Percentiles rank a stretch among this genome's conserved stretches.
Conservation (phyloP, 495 filamentous ascomycete genomes). For the Hapsidospora chrysogenum region DNA sequence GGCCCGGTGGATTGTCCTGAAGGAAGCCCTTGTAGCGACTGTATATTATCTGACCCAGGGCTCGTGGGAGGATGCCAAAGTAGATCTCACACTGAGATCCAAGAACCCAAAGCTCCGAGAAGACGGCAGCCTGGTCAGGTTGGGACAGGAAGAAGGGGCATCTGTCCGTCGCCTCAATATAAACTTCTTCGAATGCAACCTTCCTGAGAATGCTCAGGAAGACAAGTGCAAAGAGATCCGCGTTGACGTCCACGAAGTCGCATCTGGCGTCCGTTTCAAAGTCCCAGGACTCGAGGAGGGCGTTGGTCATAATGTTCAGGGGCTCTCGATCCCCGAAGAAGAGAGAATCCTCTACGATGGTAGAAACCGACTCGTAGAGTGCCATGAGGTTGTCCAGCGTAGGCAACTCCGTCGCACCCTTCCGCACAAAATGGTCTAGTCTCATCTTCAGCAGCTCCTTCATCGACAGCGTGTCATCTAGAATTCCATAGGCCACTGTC, state of each 20-base stretch:
- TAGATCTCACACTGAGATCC: conserved; percentile 14
- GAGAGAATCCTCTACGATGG: neutral
- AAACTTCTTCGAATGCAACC: conserved; percentile 10
- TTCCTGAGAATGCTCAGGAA: conserved; percentile 11
- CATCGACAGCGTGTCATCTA: conserved; percentile 6
- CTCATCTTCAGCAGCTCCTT: conserved; percentile 5
- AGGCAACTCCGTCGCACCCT: conserved; percentile 1
- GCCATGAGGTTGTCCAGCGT: neutral
- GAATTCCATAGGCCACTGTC: conserved; percentile 6
- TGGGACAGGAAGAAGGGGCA: conserved; percentile 12
- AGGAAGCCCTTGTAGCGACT: conserved; percentile 7
- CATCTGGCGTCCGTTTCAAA: conserved; percentile 1
- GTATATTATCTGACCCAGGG: conserved; percentile 11
- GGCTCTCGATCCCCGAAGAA: neutral
- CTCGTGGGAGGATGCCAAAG: conserved; percentile 9
- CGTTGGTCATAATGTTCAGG: conserved; percentile 4
- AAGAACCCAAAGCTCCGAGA: conserved; percentile 13
- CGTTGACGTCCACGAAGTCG: conserved; percentile 8
- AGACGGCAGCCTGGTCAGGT: conserved; percentile 13
- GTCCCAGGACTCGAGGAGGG: conserved; percentile 5
- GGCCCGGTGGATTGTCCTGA: conserved; percentile 4
- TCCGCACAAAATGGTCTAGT: conserved; percentile 1
- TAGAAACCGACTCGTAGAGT: neutral
- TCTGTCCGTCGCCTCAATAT: conserved; percentile 11
- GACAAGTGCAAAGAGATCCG: conserved; percentile 8